Evolutionary conservation across 805 yeast species (phyloP).

Genomic region (Blastobotrys muscicola): DNA sequence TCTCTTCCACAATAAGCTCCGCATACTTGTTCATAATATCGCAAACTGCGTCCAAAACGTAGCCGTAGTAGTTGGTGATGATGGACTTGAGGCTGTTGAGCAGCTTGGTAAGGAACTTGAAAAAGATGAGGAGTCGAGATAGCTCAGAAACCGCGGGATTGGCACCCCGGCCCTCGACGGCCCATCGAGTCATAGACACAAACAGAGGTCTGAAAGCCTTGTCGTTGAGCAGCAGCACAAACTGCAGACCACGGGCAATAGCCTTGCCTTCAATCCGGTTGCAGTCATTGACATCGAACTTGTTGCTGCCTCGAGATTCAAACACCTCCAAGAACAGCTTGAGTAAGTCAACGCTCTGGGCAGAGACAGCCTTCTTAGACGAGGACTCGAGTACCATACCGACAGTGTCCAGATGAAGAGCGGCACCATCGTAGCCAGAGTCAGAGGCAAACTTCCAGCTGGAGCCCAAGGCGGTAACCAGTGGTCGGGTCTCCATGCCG

Average conservation of each 20-base stretch:
- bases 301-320: constrained; percentile 52
- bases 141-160: constrained; percentile 22
- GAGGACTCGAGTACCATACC: constrained; percentile 56
- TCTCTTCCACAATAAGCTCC: constrained; percentile 28
- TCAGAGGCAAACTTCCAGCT: constrained; percentile 43
- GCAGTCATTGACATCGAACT: constrained; percentile 61
- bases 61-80: constrained; percentile 80
- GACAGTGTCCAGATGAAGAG: constrained; percentile 58
- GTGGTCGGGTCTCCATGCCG: constrained; percentile 55
- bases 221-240: constrained; percentile 87
- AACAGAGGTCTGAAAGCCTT: constrained; percentile 88
- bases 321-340: constrained; percentile 60
- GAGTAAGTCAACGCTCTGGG: constrained; percentile 58
- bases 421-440: constrained; percentile 39
- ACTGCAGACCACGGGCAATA: constrained; percentile 60
- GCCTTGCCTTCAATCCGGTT: constrained; percentile 73
- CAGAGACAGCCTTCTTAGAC: constrained; percentile 67
- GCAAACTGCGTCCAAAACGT: constrained; percentile 66
- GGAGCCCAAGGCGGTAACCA: constrained; percentile 50
- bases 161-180: constrained; percentile 63
- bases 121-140: constrained; percentile 63
- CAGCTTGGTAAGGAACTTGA: constrained; percentile 74
- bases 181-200: constrained; percentile 83
- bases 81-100: constrained; percentile 80
- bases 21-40: constrained; percentile 37